A percentile compares a stretch with the other conserved stretches of the same genome.
phyloP scores from a whole-genome alignment of 1,139 yeast genomes.

The Hanseniaspora gamundiae region DNA sequence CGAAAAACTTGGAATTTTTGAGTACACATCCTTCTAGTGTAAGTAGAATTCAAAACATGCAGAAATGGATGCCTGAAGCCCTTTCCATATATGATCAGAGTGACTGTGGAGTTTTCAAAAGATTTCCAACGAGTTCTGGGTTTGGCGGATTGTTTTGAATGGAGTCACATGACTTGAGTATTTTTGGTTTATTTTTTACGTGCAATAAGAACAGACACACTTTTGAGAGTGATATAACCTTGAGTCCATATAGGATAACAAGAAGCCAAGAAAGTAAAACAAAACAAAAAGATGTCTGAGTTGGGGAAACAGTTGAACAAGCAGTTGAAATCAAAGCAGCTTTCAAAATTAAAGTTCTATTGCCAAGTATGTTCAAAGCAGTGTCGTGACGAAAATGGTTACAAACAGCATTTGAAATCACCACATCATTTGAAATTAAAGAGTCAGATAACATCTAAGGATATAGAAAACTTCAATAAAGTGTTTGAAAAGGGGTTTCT shows the following conservation, averaged over 20 bases:
- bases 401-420: slow-evolving; percentile 71
- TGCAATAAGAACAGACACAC: too few species aligned
- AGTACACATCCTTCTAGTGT: slow-evolving; percentile 87
- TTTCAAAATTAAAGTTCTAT: slow-evolving; percentile 74
- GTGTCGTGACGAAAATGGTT: slow-evolving; percentile 93
- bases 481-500: slow-evolving; percentile 57
- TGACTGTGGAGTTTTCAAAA: slow-evolving; percentile 14
- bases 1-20: slow-evolving; percentile 42
- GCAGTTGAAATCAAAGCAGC: slow-evolving; percentile 69
- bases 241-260: too few species aligned
- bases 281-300: slow-evolving; percentile 60
- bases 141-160: neutral
- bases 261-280: too few species aligned
- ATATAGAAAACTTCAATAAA: slow-evolving; percentile 47
- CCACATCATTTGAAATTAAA: slow-evolving; percentile 61
- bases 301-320: slow-evolving; percentile 70
- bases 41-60: slow-evolving; percentile 57
- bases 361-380: slow-evolving; percentile 91
- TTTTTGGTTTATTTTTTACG: neutral
- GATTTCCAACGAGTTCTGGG: neutral
- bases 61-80: slow-evolving; percentile 64
- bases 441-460: slow-evolving; percentile 31
- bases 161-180: neutral
- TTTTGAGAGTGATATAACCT: too few species aligned
- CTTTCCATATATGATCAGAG: slow-evolving; percentile 24